Conservation (phyloP, 805 yeast genomes). For the Monosporozyma unispora region DNA sequence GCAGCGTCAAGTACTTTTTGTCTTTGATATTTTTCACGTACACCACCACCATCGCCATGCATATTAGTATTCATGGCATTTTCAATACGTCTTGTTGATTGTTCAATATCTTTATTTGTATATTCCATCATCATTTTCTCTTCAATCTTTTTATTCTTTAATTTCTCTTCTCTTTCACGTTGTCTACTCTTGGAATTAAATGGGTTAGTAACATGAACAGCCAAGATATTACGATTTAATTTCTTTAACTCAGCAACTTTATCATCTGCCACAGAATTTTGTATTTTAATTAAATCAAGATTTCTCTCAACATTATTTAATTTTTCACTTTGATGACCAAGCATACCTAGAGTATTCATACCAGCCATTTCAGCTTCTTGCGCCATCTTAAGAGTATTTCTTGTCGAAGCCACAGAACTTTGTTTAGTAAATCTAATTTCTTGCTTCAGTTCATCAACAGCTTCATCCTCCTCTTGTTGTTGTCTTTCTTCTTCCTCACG, state of each 20-base stretch:
- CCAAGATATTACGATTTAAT: slow-evolving; percentile 71
- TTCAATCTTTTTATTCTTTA: slow-evolving; percentile 51
- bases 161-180: slow-evolving; percentile 61
- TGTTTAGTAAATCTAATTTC: slow-evolving; percentile 78
- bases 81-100: slow-evolving; percentile 60
- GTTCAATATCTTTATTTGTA: slow-evolving; percentile 49
- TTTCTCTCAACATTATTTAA: slow-evolving; percentile 72
- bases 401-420: slow-evolving; percentile 75
- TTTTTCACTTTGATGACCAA: slow-evolving; percentile 89
- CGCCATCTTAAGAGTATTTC: slow-evolving; percentile 69
- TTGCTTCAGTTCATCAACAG: slow-evolving; percentile 75
- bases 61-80: slow-evolving; percentile 45
- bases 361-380: slow-evolving; percentile 67
- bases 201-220: slow-evolving; percentile 76
- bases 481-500: slow-evolving; percentile 32
- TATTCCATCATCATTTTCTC: slow-evolving; percentile 56
- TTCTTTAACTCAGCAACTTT: slow-evolving; percentile 73
- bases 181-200: slow-evolving; percentile 74
- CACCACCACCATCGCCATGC: slow-evolving; percentile 30
- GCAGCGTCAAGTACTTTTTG: slow-evolving; percentile 41
- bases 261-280: slow-evolving; percentile 71
- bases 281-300: slow-evolving; percentile 68
- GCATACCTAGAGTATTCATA: slow-evolving; percentile 76
- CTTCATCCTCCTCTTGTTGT: slow-evolving; percentile 66
- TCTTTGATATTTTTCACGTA: slow-evolving; percentile 31